Percentiles rank a stretch among this genome's conserved stretches.
Conservation (phyloP, 169 alveolate genomes). For the Plasmodium malariae region DNA sequence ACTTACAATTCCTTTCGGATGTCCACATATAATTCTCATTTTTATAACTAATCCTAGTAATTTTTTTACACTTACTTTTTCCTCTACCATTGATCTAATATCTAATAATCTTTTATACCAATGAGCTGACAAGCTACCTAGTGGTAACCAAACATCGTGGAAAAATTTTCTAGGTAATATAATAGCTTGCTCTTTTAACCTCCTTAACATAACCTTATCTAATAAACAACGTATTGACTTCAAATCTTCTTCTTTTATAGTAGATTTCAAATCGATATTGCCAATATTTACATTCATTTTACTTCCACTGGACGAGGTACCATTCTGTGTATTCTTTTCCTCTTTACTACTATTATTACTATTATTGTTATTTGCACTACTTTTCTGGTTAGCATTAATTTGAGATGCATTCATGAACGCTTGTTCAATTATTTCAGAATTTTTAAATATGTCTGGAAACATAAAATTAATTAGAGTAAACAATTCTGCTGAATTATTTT, state of each 20-base stretch:
- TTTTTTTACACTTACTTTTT: slow-evolving; percentile 87
- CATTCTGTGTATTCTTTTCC: background rate
- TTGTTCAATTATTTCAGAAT: slow-evolving; percentile 95
- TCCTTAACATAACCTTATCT: slow-evolving; percentile 89
- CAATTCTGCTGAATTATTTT: slow-evolving; percentile 95
- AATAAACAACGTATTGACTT: slow-evolving; percentile 87
- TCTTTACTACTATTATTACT: slow-evolving; percentile 25
- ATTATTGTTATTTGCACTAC: slow-evolving; percentile 8
- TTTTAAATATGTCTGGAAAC: slow-evolving; percentile 97
- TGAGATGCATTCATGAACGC: slow-evolving; percentile 81
- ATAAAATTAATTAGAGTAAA: slow-evolving; percentile 95
- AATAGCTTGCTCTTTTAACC: slow-evolving; percentile 92
- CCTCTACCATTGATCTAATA: slow-evolving; percentile 86
- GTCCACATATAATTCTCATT: slow-evolving; percentile 93
- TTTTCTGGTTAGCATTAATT: slow-evolving; percentile 7
- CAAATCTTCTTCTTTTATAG: slow-evolving; percentile 84
- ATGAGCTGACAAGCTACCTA: slow-evolving; percentile 85
- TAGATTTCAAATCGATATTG: slow-evolving; percentile 75
- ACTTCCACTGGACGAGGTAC: background rate
- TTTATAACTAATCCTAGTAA: slow-evolving; percentile 91
- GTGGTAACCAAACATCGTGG: slow-evolving; percentile 94
- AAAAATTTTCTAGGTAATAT: slow-evolving; percentile 90
- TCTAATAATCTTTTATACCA: slow-evolving; percentile 90
- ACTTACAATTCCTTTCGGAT: slow-evolving; percentile 91
- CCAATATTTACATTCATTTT: slow-evolving; percentile 42